Evolutionary conservation across 164 flowering plant species (phyloP).

Genomic region (Malania oleifera): DNA sequence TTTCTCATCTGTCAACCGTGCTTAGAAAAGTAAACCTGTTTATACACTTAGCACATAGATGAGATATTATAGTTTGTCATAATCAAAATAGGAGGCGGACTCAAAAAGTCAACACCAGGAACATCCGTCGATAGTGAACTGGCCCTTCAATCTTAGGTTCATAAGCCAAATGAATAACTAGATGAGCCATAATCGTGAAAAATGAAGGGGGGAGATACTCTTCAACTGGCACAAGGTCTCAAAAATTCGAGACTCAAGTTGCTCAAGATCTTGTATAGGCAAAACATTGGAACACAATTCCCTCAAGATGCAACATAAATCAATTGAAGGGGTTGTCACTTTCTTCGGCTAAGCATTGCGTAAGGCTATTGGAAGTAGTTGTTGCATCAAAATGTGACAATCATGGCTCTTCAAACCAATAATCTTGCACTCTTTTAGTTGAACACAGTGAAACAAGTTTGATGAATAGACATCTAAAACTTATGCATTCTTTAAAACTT

Average conservation of each 20-base stretch:
- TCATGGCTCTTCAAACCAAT: constrained; percentile 20
- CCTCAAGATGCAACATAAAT: constrained; percentile 7
- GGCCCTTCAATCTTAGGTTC: constrained; percentile 15
- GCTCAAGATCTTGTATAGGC: neutral
- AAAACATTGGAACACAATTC: constrained; percentile 8
- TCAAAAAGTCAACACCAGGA: too few species aligned
- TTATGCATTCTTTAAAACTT: neutral
- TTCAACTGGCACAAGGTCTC: constrained; percentile 15
- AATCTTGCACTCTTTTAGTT: constrained; percentile 12
- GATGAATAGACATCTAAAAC: constrained; percentile 22
- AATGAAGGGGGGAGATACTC: constrained; percentile 18
- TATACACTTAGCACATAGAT: too few species aligned
- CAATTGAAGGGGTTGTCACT: constrained; percentile 1
- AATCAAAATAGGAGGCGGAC: too few species aligned
- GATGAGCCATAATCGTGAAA: constrained; percentile 22
- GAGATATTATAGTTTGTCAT: too few species aligned
- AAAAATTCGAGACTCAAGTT: neutral
- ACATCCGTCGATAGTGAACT: constrained; percentile 27
- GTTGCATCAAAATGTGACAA: constrained; percentile 21
- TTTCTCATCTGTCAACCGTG: too few species aligned
- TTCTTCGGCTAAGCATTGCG: neutral
- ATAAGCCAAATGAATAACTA: constrained; percentile 14
- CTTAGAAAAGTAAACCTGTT: too few species aligned
- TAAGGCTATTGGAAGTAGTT: constrained; percentile 13
- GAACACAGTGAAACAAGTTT: constrained; percentile 19